phyloP scores from a whole-genome alignment of 306 rosid species.

The Fagus crenata region DNA sequence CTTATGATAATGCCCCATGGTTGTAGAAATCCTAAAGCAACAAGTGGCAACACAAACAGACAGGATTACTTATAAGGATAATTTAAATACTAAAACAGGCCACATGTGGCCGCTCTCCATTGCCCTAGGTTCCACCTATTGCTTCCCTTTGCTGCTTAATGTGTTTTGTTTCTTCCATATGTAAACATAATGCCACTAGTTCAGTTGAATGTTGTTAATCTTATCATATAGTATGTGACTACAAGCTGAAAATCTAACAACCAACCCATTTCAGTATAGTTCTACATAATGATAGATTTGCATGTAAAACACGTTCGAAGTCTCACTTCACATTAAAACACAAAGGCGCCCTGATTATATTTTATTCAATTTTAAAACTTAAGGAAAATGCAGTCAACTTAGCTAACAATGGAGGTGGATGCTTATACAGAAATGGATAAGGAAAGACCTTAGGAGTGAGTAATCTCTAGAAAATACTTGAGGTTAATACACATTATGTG shows the following conservation, averaged over 20 bases:
- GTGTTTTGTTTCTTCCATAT: not conserved
- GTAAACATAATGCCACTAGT: not conserved
- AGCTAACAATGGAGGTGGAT: not conserved
- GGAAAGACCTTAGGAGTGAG: not conserved
- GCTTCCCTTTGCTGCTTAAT: constrained; percentile 2
- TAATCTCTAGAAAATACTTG: not conserved
- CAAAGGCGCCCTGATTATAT: not conserved
- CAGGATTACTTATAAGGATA: constrained; percentile 1
- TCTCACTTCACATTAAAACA: not conserved
- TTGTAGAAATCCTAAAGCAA: constrained; percentile 9
- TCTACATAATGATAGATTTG: constrained; percentile 5
- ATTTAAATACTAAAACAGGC: not conserved
- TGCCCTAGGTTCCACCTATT: constrained; percentile 6
- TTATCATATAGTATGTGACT: not conserved
- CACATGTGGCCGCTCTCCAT: not conserved
- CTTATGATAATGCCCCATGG: constrained; percentile 3
- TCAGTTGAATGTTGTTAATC: not conserved
- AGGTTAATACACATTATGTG: not conserved
- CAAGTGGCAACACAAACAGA: constrained; percentile 6
- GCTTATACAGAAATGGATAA: not conserved
- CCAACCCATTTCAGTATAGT: not conserved
- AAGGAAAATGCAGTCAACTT: not conserved
- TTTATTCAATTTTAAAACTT: not conserved
- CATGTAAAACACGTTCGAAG: not conserved
- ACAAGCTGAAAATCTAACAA: not conserved